A percentile compares a stretch with the other conserved stretches of the same genome.
Evolutionary conservation across 164 flowering plant species (phyloP).

Genomic region (Taxillus chinensis): DNA sequence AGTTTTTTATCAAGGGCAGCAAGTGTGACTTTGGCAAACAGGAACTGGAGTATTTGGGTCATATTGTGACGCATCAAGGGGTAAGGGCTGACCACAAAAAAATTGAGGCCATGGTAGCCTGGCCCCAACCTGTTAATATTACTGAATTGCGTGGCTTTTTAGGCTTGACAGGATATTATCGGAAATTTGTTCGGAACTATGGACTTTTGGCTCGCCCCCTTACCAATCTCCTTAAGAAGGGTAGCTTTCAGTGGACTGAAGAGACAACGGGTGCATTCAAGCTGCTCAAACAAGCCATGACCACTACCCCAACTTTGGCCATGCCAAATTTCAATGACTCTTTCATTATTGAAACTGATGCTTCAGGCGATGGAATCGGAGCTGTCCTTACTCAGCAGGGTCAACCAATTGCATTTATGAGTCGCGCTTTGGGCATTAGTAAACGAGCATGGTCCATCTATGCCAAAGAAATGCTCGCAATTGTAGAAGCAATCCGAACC

Average conservation of each 20-base stretch:
- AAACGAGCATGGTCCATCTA: neutral
- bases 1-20: neutral
- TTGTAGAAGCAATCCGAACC: neutral
- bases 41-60: slow-evolving; percentile 13
- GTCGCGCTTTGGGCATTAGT: neutral
- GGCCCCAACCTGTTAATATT: slow-evolving; percentile 5
- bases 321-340: slow-evolving; percentile 1
- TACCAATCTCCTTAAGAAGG: slow-evolving; percentile 5
- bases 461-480: neutral
- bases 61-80: slow-evolving; percentile 7
- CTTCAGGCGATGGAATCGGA: slow-evolving; percentile 3
- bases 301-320: slow-evolving; percentile 4
- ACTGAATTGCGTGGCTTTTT: slow-evolving; percentile 12
- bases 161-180: slow-evolving; percentile 14
- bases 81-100: slow-evolving; percentile 7
- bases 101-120: slow-evolving; percentile 4
- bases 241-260: slow-evolving; percentile 1
- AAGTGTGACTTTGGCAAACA: slow-evolving; percentile 6
- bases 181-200: slow-evolving; percentile 6
- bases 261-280: slow-evolving; percentile 1
- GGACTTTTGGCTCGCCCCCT: neutral
- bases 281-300: neutral
- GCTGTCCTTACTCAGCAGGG: slow-evolving; percentile 5
- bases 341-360: slow-evolving; percentile 15
- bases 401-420: slow-evolving; percentile 5